Conservation (phyloP, 495 filamentous ascomycete genomes). For the Podospora bellae-mahoneyi region DNA sequence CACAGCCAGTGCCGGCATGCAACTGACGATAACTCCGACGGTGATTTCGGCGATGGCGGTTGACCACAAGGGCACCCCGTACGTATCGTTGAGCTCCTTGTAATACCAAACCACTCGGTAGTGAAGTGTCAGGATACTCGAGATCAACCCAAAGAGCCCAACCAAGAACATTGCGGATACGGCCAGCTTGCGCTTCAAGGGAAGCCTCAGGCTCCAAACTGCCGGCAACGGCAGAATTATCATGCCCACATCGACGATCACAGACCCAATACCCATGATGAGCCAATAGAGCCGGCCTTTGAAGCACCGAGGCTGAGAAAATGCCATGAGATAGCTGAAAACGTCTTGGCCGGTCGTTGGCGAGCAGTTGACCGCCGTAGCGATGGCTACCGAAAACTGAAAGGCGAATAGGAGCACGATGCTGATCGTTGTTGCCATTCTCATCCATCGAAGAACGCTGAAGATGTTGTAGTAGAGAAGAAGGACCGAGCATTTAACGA, state of each 20-base stretch:
- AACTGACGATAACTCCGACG: not conserved
- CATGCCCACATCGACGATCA: not conserved
- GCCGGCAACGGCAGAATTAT: not conserved
- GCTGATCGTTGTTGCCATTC: not conserved
- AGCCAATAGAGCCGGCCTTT: not conserved
- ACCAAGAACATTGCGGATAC: not conserved
- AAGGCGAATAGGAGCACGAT: not conserved
- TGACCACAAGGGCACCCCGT: not conserved
- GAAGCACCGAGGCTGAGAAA: not conserved
- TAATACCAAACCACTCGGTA: not conserved
- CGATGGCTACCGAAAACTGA: not conserved
- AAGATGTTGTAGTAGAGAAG: not conserved
- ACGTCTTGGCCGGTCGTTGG: not conserved
- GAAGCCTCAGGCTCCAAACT: not conserved
- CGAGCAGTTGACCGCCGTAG: not conserved
- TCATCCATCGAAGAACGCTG: not conserved
- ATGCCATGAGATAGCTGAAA: not conserved
- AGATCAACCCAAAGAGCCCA: not conserved
- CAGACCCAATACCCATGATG: not conserved
- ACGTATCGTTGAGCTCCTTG: not conserved
- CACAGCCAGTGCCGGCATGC: not conserved
- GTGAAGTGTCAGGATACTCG: not conserved
- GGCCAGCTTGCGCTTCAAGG: not conserved
- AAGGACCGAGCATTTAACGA: not conserved
- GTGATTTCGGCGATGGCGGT: not conserved